Conservation (phyloP, 768 basidiomycete genomes). For the Collybia nuda region DNA sequence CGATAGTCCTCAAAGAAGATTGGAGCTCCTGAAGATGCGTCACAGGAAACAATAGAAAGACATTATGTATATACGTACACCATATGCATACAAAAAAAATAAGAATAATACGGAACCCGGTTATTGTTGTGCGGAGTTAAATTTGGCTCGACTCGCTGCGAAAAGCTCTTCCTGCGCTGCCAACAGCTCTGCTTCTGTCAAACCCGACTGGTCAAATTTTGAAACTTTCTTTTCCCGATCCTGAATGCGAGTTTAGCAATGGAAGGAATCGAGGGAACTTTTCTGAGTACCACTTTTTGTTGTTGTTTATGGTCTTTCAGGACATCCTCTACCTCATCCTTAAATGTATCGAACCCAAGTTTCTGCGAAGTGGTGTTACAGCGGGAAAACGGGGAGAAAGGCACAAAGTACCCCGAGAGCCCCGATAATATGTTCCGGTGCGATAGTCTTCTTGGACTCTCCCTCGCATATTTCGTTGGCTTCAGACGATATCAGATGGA, state of each 20-base stretch:
- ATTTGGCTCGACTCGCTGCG: conserved; percentile 85
- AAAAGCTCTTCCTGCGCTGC: conserved; percentile 90
- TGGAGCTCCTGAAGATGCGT: conserved; percentile 50
- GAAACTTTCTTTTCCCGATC: conserved; percentile 93
- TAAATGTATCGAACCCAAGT: conserved; percentile 91
- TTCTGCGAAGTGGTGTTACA: conserved; percentile 45
- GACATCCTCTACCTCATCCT: conserved; percentile 87
- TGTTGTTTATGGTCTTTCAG: conserved; percentile 96
- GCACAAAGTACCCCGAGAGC: conserved; percentile 74
- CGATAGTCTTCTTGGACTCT: conserved; percentile 98
- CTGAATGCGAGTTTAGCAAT: conserved; percentile 31
- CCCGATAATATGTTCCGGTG: conserved; percentile 92
- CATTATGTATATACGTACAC: conserved; percentile 33
- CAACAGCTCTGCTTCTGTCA: conserved; percentile 88
- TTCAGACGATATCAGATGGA: conserved; percentile 95
- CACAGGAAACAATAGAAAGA: conserved; percentile 28
- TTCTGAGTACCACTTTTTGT: conserved; percentile 65
- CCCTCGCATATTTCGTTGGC: conserved; percentile 98
- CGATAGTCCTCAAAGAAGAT: conserved; percentile 59
- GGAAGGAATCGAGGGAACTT: not conserved
- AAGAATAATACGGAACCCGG: conserved; percentile 17
- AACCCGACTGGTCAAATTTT: conserved; percentile 82
- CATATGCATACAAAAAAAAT: conserved; percentile 20
- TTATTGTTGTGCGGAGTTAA: conserved; percentile 60
- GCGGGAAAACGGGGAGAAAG: conserved; percentile 5